Conservation (phyloP, 2,329 filamentous ascomycete genomes). For the Hypoxylon sp. region DNA sequence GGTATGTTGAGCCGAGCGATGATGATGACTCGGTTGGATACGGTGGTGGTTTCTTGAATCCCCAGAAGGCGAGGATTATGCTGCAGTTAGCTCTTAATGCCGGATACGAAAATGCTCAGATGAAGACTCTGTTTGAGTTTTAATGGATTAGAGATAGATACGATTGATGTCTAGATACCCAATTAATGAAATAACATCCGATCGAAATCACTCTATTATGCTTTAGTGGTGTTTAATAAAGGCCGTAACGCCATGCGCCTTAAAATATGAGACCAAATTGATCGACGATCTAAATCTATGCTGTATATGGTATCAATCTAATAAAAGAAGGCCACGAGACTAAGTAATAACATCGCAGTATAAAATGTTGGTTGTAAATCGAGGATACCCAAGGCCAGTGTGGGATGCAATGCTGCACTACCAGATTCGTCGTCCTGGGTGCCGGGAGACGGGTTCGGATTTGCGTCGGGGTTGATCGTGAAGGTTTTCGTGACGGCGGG, state of each 20-base stretch:
- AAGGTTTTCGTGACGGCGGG: slow-evolving; percentile 36
- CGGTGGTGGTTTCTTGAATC: slow-evolving; percentile 60
- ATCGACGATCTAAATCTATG: slow-evolving; percentile 1
- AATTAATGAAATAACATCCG: not conserved
- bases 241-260: slow-evolving; percentile 1
- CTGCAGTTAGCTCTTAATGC: slow-evolving; percentile 52
- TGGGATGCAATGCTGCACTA: not conserved
- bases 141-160: slow-evolving; percentile 13
- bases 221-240: not conserved
- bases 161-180: too few relatives aligned
- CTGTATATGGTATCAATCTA: slow-evolving; percentile 12
- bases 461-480: slow-evolving; percentile 22
- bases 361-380: slow-evolving; percentile 4
- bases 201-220: not conserved
- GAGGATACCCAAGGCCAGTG: slow-evolving; percentile 3
- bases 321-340: too few relatives aligned
- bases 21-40: slow-evolving; percentile 46
- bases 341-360: slow-evolving; percentile 5
- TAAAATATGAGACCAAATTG: slow-evolving; percentile 8
- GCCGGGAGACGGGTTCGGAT: slow-evolving; percentile 14
- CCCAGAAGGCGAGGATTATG: slow-evolving; percentile 63
- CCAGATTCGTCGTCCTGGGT: slow-evolving; percentile 17
- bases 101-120: slow-evolving; percentile 39
- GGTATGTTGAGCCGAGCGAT: slow-evolving; percentile 56
- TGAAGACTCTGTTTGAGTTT: slow-evolving; percentile 32